Evolutionary conservation across 73 alveolate species (phyloP).

Genomic region (Urostyla sp.): DNA sequence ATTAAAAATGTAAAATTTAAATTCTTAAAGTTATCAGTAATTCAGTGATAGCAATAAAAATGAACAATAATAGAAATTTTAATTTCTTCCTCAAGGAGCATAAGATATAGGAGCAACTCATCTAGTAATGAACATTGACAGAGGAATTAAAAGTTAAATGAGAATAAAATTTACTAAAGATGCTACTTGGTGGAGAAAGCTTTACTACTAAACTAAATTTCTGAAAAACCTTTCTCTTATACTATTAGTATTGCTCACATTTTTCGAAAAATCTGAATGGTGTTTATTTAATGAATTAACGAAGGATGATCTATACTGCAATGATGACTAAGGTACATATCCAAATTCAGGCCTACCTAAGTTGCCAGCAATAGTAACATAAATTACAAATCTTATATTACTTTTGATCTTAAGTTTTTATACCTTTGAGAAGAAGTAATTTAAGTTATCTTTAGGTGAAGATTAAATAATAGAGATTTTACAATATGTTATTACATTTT

Average conservation of each 20-base stretch:
- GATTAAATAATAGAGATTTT: background rate
- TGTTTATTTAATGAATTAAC: constrained; percentile 34
- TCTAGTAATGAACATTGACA: constrained; percentile 35
- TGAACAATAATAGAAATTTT: no score
- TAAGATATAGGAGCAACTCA: no score
- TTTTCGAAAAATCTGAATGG: constrained; percentile 68
- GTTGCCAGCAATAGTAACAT: constrained; percentile 4
- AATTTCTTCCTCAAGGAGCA: no score
- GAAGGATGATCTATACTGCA: constrained; percentile 11
- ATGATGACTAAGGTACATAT: background rate
- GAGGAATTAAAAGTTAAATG: constrained; percentile 24
- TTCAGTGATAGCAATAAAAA: no score
- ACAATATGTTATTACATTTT: background rate
- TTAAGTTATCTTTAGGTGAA: background rate
- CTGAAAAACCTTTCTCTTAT: background rate
- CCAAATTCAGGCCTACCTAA: constrained; percentile 44
- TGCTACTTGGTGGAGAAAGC: background rate
- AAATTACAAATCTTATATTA: constrained; percentile 28
- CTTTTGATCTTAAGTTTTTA: constrained; percentile 10
- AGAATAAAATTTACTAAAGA: background rate
- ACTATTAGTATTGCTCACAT: background rate
- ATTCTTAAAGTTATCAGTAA: no score
- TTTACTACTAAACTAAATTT: background rate
- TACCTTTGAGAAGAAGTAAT: background rate
- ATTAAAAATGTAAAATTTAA: no score